Evolutionary conservation across 371 early-diverging fungal genomes (phyloP).

Genomic region (Batrachochytrium dendrobatidis): DNA sequence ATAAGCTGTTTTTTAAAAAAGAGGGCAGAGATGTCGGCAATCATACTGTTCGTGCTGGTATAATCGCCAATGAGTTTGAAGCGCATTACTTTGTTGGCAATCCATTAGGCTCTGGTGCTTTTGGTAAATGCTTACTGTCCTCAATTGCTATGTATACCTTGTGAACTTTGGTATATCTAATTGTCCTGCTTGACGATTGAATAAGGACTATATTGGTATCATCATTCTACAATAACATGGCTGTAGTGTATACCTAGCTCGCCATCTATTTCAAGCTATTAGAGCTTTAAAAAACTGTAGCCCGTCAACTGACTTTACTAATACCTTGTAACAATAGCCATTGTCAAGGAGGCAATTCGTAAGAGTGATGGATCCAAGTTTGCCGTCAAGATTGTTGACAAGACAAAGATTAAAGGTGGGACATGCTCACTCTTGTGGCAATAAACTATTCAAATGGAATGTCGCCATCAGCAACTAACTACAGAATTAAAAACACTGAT

Average conservation of each 20-base stretch:
- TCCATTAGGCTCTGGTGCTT: constrained; percentile 32
- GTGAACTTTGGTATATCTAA: too few relatives aligned
- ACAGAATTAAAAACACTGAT: too few relatives aligned
- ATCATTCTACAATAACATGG: too few relatives aligned
- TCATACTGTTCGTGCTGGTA: too few relatives aligned
- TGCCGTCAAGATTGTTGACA: constrained; percentile 66
- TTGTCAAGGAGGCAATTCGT: constrained; percentile 54
- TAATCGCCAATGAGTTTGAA: constrained; percentile 11
- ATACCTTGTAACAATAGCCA: constrained; percentile 24
- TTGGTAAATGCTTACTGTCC: constrained; percentile 34
- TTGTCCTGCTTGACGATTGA: too few relatives aligned
- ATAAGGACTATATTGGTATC: too few relatives aligned
- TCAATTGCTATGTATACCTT: too few relatives aligned
- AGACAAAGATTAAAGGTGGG: constrained; percentile 20
- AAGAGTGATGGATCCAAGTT: constrained; percentile 45
- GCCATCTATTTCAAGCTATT: too few relatives aligned
- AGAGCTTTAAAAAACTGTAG: too few relatives aligned
- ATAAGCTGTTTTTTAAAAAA: constrained; percentile 2
- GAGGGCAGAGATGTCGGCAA: too few relatives aligned
- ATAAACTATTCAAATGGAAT: too few relatives aligned
- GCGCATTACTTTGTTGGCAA: constrained; percentile 22
- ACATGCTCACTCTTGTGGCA: not conserved
- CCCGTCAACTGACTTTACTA: not conserved
- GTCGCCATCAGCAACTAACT: too few relatives aligned
- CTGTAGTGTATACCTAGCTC: not conserved